A percentile compares a stretch with the other conserved stretches of the same genome.
Conservation (phyloP, 192 early-diverging fungal species). For the Entomortierella parvispora region DNA sequence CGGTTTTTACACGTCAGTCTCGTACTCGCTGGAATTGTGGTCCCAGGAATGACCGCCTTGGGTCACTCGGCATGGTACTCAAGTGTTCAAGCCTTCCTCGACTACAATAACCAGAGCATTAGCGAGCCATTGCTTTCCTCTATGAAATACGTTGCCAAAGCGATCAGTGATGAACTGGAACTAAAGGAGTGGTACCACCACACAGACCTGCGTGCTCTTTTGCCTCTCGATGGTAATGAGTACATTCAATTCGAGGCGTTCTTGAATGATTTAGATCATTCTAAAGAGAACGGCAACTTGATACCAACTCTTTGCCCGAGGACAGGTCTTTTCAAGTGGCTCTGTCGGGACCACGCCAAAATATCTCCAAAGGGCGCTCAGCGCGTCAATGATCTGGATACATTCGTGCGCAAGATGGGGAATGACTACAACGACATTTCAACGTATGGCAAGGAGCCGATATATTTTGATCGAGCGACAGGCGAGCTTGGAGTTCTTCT, state of each 20-base stretch:
- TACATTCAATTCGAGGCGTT: slow-evolving; percentile 1
- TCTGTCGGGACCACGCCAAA: slow-evolving; percentile 1
- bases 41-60: not conserved
- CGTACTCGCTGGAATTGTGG: slow-evolving; percentile 2
- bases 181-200: slow-evolving; percentile 8
- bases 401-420: too few species aligned
- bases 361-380: not conserved
- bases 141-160: not conserved
- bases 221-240: slow-evolving; percentile 4
- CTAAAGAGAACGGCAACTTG: not conserved
- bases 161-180: too few species aligned
- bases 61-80: not conserved
- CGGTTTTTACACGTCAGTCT: slow-evolving; percentile 1
- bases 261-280: not conserved
- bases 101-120: slow-evolving; percentile 8
- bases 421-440: too few species aligned
- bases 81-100: not conserved
- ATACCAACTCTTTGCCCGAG: not conserved
- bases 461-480: too few species aligned
- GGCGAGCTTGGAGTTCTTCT: too few species aligned
- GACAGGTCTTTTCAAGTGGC: not conserved
- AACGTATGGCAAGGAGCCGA: too few species aligned
- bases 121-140: slow-evolving; percentile 4
- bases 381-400: not conserved
- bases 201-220: too few species aligned